Evolutionary conservation across 192 early-diverging fungal species (phyloP).

Genomic region (Coemansia sp.): DNA sequence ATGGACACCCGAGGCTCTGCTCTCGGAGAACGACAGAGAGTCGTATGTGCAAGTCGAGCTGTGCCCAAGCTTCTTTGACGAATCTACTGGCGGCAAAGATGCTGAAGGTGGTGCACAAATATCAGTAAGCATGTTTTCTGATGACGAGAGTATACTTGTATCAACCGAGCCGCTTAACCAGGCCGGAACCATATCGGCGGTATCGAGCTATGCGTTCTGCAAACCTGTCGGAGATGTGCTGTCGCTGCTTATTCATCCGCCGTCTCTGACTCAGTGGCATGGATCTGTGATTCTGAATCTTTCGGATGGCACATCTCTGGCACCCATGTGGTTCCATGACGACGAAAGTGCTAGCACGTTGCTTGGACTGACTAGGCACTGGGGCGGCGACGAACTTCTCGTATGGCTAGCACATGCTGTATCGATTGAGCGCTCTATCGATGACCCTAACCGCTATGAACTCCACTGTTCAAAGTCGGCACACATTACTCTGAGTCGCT

Average conservation of each 20-base stretch:
- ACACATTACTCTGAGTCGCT: constrained; percentile 35
- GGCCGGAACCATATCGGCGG: constrained; percentile 33
- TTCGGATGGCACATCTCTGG: constrained; percentile 58
- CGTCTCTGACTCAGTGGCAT: constrained; percentile 65
- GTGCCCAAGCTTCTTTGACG: constrained; percentile 45
- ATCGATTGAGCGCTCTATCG: constrained; percentile 42
- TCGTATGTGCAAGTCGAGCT: constrained; percentile 61
- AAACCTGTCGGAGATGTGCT: constrained; percentile 56
- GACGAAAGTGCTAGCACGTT: constrained; percentile 61
- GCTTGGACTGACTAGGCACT: constrained; percentile 46
- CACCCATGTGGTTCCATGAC: constrained; percentile 75
- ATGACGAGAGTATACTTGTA: constrained; percentile 36
- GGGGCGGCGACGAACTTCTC: constrained; percentile 73
- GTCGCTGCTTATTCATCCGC: constrained; percentile 65
- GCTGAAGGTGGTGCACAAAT: constrained; percentile 13
- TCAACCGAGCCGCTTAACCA: constrained; percentile 43
- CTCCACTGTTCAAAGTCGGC: constrained; percentile 37
- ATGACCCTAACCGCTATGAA: constrained; percentile 44
- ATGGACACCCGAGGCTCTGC: constrained; percentile 68
- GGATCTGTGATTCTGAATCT: constrained; percentile 67
- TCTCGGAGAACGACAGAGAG: constrained; percentile 60
- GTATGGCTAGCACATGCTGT: constrained; percentile 54
- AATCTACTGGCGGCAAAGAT: not conserved
- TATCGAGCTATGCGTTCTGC: constrained; percentile 61
- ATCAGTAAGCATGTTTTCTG: constrained; percentile 30